Percentiles rank a stretch among this genome's conserved stretches.
Conservation (phyloP, 306 rosid species). For the Carpinus fangiana region DNA sequence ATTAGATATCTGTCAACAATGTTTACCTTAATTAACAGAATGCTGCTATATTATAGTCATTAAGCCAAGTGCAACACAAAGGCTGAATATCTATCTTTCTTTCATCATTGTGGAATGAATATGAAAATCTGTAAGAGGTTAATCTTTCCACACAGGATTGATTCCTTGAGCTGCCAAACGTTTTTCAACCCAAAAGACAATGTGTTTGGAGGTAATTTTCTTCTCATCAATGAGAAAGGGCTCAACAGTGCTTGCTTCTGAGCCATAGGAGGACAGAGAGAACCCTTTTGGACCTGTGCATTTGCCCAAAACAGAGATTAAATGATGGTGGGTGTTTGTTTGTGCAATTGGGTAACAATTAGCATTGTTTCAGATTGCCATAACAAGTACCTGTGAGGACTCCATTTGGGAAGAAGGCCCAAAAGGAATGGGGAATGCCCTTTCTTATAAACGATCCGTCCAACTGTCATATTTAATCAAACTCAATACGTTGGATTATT, state of each 20-base stretch:
- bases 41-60: neutral
- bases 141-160: constrained; percentile 86
- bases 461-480: constrained; percentile 52
- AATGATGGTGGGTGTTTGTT: constrained; percentile 1
- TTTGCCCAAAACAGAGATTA: constrained; percentile 8
- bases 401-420: constrained; percentile 92
- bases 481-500: neutral
- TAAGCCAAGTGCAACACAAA: neutral
- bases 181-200: constrained; percentile 91
- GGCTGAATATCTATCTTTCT: neutral
- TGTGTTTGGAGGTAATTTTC: constrained; percentile 69
- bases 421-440: constrained; percentile 65
- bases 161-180: constrained; percentile 99
- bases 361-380: neutral
- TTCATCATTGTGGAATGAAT: neutral
- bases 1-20: neutral
- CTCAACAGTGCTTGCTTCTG: constrained; percentile 78
- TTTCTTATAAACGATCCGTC: constrained; percentile 78
- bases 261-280: constrained; percentile 74
- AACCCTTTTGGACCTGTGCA: constrained; percentile 89
- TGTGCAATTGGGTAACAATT: constrained; percentile 9
- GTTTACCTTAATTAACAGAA: neutral
- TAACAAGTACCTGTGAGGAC: constrained; percentile 51
- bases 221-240: constrained; percentile 91
- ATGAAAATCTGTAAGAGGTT: constrained; percentile 14